Evolutionary conservation across 805 yeast genomes (phyloP).

Genomic region (Cyberlindnera mississippiensis): DNA sequence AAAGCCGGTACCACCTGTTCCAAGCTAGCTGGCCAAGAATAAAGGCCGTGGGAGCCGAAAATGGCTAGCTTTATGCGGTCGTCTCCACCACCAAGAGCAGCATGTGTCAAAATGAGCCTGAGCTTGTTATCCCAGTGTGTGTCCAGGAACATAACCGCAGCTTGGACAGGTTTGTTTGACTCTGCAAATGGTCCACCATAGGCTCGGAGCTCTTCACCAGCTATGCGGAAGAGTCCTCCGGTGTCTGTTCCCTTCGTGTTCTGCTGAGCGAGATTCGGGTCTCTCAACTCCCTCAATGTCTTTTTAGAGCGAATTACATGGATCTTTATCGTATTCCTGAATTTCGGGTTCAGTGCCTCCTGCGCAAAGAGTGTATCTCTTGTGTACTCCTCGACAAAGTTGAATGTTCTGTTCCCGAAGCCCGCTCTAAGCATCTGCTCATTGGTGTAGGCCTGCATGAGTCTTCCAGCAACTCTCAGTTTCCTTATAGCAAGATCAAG

Average conservation of each 20-base stretch:
- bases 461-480: slow-evolving; percentile 74
- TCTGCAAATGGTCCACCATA: slow-evolving; percentile 52
- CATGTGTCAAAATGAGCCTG: slow-evolving; percentile 73
- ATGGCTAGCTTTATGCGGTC: slow-evolving; percentile 73
- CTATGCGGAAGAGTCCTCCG: slow-evolving; percentile 77
- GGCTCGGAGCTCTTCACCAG: slow-evolving; percentile 62
- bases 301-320: slow-evolving; percentile 68
- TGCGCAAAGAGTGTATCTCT: slow-evolving; percentile 48
- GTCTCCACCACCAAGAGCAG: slow-evolving; percentile 90
- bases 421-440: slow-evolving; percentile 84
- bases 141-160: slow-evolving; percentile 83
- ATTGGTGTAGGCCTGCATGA: slow-evolving; percentile 88
- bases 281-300: slow-evolving; percentile 67
- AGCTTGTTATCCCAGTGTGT: slow-evolving; percentile 69
- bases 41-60: slow-evolving; percentile 89
- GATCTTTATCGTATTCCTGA: slow-evolving; percentile 64
- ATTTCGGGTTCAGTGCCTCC: slow-evolving; percentile 31
- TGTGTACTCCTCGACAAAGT: slow-evolving; percentile 63
- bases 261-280: slow-evolving; percentile 84
- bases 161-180: slow-evolving; percentile 50
- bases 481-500: slow-evolving; percentile 69
- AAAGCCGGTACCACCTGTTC: slow-evolving; percentile 68
- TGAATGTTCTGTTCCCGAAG: slow-evolving; percentile 73
- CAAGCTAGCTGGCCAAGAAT: slow-evolving; percentile 86
- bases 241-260: slow-evolving; percentile 64